Base-by-base conservation (phyloP, 2,329 filamentous ascomycete genomes). In the Apiospora pterosperma region DNA sequence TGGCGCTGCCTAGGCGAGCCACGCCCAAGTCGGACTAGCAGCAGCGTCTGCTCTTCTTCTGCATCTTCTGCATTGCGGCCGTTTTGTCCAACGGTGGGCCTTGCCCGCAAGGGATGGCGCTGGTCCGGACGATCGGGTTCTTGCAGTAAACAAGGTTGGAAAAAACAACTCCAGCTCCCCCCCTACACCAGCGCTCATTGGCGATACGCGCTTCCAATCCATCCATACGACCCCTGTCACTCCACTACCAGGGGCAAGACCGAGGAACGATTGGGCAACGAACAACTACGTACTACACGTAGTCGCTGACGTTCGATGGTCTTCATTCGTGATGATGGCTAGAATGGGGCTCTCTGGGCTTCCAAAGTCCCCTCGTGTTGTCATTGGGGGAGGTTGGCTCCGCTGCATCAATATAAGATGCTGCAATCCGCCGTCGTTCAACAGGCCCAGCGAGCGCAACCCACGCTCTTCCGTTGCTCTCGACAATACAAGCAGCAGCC, bases 81-180 rank as follows among this genome's bases (percentile, higher is more conserved):
- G 48, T 55, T 55, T 55, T 34, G 48, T 55, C 48, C 48, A 55
- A 55, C 48, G 48, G 48, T 55, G 48, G 48, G 28, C 48, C 48
- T 34, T 34, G 19, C 28, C 48, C 48, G 48, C 12, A 55, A 34
- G 48, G 44, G 28, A 55, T 28, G 48, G 48, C 25, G 48, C 48
- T 55, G 48, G 48, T 55, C 48, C 48, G 48, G 28, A 34, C 48
- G 48, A 55, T 55, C 48, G 48, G 48, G 48, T 55, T 55, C 48
- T 55, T 55, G 28, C 48, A 55, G 48, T n/a, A 34, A 55, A 55
- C 48, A 55, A 55, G 48, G 48, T 55, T 55, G 48, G 28, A 16
- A 55, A 55, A 34, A 55, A 55, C 25, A 31, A 55, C 16, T 34
- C 28, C 16, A 16, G 48, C 48, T 28, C 23, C 44, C 39, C 39